Percentiles rank a stretch among this genome's conserved stretches.
These are phyloP conservation scores for Fusarium sp. DNA, from an alignment of 2,329 filamentous ascomycete species.

Conservation along the genomic window DNA sequence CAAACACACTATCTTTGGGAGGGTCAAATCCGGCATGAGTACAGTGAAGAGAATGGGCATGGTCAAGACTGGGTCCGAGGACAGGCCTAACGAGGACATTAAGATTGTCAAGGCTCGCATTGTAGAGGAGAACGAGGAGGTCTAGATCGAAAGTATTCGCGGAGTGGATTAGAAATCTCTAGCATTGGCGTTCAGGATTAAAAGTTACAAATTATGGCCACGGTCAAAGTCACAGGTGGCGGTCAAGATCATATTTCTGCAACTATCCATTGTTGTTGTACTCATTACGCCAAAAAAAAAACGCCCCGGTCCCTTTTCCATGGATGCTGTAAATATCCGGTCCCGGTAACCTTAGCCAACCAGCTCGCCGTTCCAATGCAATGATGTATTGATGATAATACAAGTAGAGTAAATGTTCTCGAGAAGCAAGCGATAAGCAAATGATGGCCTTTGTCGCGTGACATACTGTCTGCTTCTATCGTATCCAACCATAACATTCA, in stretches of 20 bases:
- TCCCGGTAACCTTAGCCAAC: conserved; percentile 39
- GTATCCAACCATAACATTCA: conserved; percentile 37
- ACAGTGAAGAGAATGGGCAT: conserved; percentile 88
- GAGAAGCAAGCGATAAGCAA: conserved; percentile 22
- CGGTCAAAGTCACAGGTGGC: background rate
- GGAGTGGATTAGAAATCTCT: background rate
- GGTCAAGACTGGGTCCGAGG: conserved; percentile 82
- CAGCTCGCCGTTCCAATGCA: conserved; percentile 40
- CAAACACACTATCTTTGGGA: conserved; percentile 95
- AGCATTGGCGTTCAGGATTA: conserved; percentile 35
- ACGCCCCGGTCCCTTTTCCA: conserved; percentile 42
- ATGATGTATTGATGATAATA: conserved; percentile 40
- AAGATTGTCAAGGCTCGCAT: conserved; percentile 79
- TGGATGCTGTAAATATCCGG: conserved; percentile 41
- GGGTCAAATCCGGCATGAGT: conserved; percentile 83
- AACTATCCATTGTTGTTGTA: conserved; percentile 38
- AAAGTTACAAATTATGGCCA: background rate
- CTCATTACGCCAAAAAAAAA: conserved; percentile 39
- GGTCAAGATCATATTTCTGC: conserved; percentile 8
- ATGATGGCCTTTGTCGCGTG: conserved; percentile 20
- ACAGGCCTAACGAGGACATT: conserved; percentile 82
- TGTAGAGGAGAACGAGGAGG: conserved; percentile 63
- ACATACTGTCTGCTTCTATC: conserved; percentile 36
- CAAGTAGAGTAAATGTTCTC: conserved; percentile 26
- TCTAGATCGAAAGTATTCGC: conserved; percentile 15